Evolutionary conservation across 2,329 filamentous ascomycete species (phyloP), one percentile per base, ranked within the genome.

Genomic region (Aaosphaeria pasadenensis): DNA sequence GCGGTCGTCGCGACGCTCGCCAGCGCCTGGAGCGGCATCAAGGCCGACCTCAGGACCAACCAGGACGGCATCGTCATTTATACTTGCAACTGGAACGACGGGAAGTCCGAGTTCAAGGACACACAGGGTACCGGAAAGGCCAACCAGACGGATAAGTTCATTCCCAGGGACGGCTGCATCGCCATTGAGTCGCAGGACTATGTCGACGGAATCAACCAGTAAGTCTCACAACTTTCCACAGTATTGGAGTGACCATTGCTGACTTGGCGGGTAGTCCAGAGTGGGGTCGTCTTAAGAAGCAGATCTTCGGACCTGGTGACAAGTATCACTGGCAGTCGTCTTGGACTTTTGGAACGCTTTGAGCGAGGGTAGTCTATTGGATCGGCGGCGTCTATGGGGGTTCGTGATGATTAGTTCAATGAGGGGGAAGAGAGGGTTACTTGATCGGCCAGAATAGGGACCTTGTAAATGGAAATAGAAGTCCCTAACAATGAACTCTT

Each of bases 11-110:
- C 58, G 24, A 67, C 58, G 4, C 48, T 67, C 32, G 53, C 53
- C 54, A 67, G 64, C 46, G 52, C 40, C 29, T 67, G 56, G 53
- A 66, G 56, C 46, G 64, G 64, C 28, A 66, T 67, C 55, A 59
- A 60, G 53, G 64, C 63, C 5, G 61, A 65, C 33, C 44, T 67
- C 35, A 56, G 52, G 39, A 66, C 64, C 4, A 53, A 67, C 46
- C 64, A 67, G 51, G 63, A 64, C 17, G 64, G 56, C 5, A 58
- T 67, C 42, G 62, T 67, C 4, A 39, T 67, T 41, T 67, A 67
- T 43, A 66, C 62, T 1, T 67, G 64, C 59, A 66, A 66, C 46
- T 67, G 64, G 64, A 66, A 63, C 45, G 62, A 67, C 46, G 64
- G 64, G 3, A 67, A 64, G 57, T 55, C 57, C n/a, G 58, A 63